phyloP scores from a whole-genome alignment of 352 stramenopile species.

The Plasmopara viticola region DNA sequence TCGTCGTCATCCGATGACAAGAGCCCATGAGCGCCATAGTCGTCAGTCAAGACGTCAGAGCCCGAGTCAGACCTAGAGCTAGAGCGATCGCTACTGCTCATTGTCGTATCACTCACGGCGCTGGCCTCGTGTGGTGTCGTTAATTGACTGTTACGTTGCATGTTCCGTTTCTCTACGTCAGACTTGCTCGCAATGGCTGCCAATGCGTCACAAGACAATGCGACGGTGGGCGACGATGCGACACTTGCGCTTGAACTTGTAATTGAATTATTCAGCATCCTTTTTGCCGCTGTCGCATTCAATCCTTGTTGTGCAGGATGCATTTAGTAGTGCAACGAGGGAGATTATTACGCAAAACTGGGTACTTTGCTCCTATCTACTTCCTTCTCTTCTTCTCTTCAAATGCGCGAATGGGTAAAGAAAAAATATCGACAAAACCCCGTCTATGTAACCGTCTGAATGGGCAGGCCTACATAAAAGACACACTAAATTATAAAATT shows the following conservation, averaged over 20 bases:
- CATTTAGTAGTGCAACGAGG: neutral
- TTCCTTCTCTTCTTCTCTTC: neutral
- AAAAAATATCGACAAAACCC: neutral
- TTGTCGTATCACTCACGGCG: constrained; percentile 30
- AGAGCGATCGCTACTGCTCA: constrained; percentile 33
- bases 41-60: constrained; percentile 27
- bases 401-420: neutral
- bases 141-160: neutral
- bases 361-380: neutral
- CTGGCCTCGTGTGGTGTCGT: constrained; percentile 19
- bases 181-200: constrained; percentile 14
- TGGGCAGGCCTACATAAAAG: no score
- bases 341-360: neutral
- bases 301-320: neutral
- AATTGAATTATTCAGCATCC: neutral
- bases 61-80: constrained; percentile 31
- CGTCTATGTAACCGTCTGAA: neutral
- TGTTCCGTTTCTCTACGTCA: constrained; percentile 7
- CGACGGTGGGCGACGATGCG: neutral
- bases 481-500: no score
- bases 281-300: neutral
- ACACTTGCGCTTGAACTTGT: neutral
- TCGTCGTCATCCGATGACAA: constrained; percentile 23
- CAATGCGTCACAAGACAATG: constrained; percentile 18
- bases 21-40: constrained; percentile 31